Base-by-base conservation (phyloP, 2,329 filamentous ascomycete genomes). In the Stagonosporopsis cucurbitacearum region DNA sequence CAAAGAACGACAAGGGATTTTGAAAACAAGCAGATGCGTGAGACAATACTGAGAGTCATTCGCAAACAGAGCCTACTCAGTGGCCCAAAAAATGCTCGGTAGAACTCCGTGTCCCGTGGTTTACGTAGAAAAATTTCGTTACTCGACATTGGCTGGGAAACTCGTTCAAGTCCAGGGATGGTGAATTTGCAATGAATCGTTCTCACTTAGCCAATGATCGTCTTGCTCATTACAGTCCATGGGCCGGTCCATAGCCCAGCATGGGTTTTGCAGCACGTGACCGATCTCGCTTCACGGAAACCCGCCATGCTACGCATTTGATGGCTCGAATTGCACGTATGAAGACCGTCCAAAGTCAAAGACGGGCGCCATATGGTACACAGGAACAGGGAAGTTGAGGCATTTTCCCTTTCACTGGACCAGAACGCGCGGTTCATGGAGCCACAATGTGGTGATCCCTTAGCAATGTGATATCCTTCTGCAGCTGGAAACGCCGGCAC, bases 401-500 rank as follows among this genome's bases (percentile, higher is more conserved):
- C 63, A 77, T 74, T 75, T 73, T 72, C 62, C 62, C 62, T 65
- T 47, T 65, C 58, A 65, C 51, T 60, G 65, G 67, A 75, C 71
- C 68, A 72, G 67, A 76, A 76, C 75, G 77, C 74, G 76, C 74
- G 73, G 75, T 76, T 63, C 65, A 72, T 56, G 70, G 73, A 77
- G 77, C 78, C 78, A 81, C 78, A 74, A 76, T 62, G 64, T 66
- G 64, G 68, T 70, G 66, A 74, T 72, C 72, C 66, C 70, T 69
- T 73, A 73, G 70, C 64, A 73, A 71, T 75, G 73, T 76, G 75
- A 75, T 77, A 74, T 70, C 67, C 70, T 59, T 73, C 69, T 77
- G 76, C 77, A 75, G 71, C 71, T 75, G 71, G 71, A 72, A 51
- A 70, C 71, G 70, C 70, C 75, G 67, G 75, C 68, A 75, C 69